Evolutionary conservation across 2,329 filamentous ascomycete genomes (phyloP), one percentile per base, ranked within the genome.

Genomic region (Colletotrichum tamarilloi): DNA sequence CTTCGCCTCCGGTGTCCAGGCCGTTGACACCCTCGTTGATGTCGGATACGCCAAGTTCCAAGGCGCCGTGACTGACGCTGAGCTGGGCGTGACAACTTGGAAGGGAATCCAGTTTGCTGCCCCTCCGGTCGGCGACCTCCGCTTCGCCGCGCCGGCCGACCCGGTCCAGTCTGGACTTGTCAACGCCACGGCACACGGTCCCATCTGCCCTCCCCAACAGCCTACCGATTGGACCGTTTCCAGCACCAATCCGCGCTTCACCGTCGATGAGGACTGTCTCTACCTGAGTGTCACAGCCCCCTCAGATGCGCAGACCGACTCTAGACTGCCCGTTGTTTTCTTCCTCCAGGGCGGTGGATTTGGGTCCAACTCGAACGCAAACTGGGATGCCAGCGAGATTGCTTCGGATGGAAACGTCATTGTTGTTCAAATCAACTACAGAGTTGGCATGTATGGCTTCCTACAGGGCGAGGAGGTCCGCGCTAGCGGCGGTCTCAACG

Each of bases 41-140:
- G 84, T 95, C 26, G 87, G 86, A 3, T 95, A 95, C 79, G 88
- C 91, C 35, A 88, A 85, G 30, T 95, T 95, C 78, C 81, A 86
- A 62, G 94, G 94, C 16, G 62, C 66, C 30, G 73, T 73, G 0
- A 68, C 71, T 3, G 58, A 70, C 9, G 81, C 84, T 4, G 78
- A 84, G 1, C 83, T 87, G 1, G 92, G 91, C 1, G 83, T 95
- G 60, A 90, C 88, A 2, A 87, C 92, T 80, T 96, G 93, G 92
- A 86, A 94, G 8, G 94, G 93, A 1, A 90, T 97, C 75, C 89
- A 93, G 56, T 97, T 91, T 83, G 94, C 93, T 1, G 91, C 92
- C 5, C 85, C 93, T 16, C 94, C 94, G 0, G 69, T 93, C 2
- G 92, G 91, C 1, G 77, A 88, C 6, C 79, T 94, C 73, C 87